Evolutionary conservation across 495 filamentous ascomycete species (phyloP), one percentile per base, ranked within the genome.

Genomic region (Pseudoneurospora amorphoporcata): DNA sequence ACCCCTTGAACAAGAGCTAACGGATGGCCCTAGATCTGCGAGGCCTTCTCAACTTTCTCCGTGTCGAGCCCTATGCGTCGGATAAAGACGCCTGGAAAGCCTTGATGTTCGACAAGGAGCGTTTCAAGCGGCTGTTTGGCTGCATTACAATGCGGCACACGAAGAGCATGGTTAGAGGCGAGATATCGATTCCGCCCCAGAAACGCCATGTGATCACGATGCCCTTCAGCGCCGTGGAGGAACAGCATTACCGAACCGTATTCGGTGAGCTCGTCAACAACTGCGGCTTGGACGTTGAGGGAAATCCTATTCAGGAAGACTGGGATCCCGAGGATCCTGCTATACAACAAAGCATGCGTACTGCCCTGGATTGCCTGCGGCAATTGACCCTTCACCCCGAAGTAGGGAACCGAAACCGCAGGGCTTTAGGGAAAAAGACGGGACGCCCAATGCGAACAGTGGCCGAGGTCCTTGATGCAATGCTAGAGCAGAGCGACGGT

Each of bases 381-480:
- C 92, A 95, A 77, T 92, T 91, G 1, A 94, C 92, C 72, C 86
- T 98, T n/a, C 92, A 97, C 81, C 92, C 95, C 3, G 83, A 94
- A 71, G 87, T 94, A 42, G 90, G 90, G 8, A 85, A 82, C 10
- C 84, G 84, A n/a, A 93, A 92, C 77, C 86, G 91, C 23, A 86
- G 86, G 71, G 88, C 88, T 0, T 82, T 97, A 7, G 92, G 92
- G 4, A 81, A 84, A 29, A 87, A 82, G 39, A 85, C 85, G 71
- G 91, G 88, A 0, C 53, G 29, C 14, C 90, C 91, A 8, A 80
- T 95, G 69, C 84, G 90, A n/a, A 95, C 94, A 8, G 90, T 97
- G 7, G 86, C 87, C 17, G 91, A 98, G 76, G 93, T 97, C 2
- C 82, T 98, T 32, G 89, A 92, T 47, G 89, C 90, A 4, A 97